phyloP scores from a whole-genome alignment of 768 basidiomycete species.

The Hypholoma fasciculare region DNA sequence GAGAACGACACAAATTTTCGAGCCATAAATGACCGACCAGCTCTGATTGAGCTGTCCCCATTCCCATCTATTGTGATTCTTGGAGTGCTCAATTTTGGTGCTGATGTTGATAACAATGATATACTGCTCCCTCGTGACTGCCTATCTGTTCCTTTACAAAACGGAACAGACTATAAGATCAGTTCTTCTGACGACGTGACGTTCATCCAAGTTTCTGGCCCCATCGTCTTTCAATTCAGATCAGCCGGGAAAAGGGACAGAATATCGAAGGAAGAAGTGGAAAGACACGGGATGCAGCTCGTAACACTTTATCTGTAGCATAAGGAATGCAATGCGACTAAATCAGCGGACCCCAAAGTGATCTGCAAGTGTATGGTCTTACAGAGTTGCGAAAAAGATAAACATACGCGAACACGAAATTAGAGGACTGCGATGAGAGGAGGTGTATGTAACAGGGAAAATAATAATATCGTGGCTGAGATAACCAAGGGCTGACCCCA shows the following conservation, averaged over 20 bases:
- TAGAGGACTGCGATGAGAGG: no score
- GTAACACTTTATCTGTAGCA: conserved; percentile 1
- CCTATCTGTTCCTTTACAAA: neutral
- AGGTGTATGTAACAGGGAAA: no score
- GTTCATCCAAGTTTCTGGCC: neutral
- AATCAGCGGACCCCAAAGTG: neutral
- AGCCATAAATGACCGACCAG: neutral
- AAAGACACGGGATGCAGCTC: neutral
- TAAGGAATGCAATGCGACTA: neutral
- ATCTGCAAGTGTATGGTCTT: neutral
- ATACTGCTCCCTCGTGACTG: neutral
- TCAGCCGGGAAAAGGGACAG: neutral
- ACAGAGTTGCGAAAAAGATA: neutral
- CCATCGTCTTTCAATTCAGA: neutral
- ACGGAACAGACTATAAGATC: neutral
- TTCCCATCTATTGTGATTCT: neutral
- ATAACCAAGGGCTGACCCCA: no score
- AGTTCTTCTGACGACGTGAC: neutral
- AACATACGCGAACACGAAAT: no score
- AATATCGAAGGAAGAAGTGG: neutral
- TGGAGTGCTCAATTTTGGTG: neutral
- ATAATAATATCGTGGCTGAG: no score
- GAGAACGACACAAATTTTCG: neutral
- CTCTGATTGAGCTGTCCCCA: no score
- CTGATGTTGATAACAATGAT: neutral